A percentile compares a stretch with the other conserved stretches of the same genome.
Conservation (phyloP, 75 land plant species). For the Selaginella tamariscina region DNA sequence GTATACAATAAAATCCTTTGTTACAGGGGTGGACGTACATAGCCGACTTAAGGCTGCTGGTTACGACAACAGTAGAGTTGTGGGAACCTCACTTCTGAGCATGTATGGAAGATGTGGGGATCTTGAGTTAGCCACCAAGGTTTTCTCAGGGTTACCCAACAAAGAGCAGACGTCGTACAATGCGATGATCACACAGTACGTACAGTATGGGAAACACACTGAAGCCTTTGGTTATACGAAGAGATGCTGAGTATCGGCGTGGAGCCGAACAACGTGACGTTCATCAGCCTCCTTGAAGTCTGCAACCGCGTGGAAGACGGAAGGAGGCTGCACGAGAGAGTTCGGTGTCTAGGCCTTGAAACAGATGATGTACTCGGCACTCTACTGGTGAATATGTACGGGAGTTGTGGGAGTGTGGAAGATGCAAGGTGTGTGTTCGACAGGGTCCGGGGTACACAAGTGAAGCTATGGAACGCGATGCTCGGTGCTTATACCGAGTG, state of each 20-base stretch:
- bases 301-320: neutral
- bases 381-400: conserved; percentile 4
- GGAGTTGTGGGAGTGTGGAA: neutral
- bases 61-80: neutral
- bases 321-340: neutral
- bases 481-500: neutral
- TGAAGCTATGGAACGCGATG: neutral
- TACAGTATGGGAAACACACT: neutral
- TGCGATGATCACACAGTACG: neutral
- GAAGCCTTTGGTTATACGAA: neutral
- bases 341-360: neutral
- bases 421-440: neutral
- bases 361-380: neutral
- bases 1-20: neutral
- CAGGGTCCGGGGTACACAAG: neutral
- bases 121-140: neutral
- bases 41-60: neutral
- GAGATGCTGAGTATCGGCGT: neutral
- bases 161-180: neutral
- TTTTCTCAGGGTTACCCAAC: neutral
- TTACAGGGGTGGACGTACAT: neutral
- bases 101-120: neutral
- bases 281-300: neutral
- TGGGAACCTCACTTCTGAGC: neutral
- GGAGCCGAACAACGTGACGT: neutral